Evolutionary conservation across 2,329 filamentous ascomycete species (phyloP).

Genomic region (Botrytis sinoallii): DNA sequence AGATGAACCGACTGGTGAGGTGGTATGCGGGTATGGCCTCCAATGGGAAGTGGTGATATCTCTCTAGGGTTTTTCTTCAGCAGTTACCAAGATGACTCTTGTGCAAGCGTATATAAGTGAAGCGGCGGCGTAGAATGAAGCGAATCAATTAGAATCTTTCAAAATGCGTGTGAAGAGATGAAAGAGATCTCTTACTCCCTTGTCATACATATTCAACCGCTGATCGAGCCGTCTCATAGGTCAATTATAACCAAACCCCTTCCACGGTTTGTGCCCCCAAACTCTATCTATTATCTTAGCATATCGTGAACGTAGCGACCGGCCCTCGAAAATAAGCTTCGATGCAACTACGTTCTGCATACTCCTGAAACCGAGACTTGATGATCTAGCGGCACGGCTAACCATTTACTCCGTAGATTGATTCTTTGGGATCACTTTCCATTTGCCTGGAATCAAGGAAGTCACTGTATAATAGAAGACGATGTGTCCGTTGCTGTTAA

Average conservation of each 20-base stretch:
- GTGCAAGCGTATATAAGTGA: not conserved
- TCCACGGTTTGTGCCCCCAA: not conserved
- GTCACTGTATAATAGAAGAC: not conserved
- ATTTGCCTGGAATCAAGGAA: not conserved
- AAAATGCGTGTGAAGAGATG: not conserved
- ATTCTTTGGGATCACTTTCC: not conserved
- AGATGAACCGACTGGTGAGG: not conserved
- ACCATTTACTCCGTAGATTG: not conserved
- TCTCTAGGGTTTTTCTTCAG: not conserved
- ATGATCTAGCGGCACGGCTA: not conserved
- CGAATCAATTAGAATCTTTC: not conserved
- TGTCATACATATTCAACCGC: not conserved
- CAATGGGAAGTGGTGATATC: not conserved
- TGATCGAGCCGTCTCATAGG: not conserved
- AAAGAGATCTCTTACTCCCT: not conserved
- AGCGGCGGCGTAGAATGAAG: not conserved
- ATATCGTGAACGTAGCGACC: not conserved
- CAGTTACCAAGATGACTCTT: conserved; percentile 4
- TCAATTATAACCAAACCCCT: not conserved
- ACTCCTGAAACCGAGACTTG: not conserved
- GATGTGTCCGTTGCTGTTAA: not conserved
- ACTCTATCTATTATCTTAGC: not conserved
- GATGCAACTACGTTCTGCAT: not conserved
- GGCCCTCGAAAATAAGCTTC: not conserved
- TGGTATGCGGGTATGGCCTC: not conserved